Percentiles rank a stretch among this genome's conserved stretches.
These are phyloP conservation scores for Collybia sordida DNA, from an alignment of 768 basidiomycete species.

Conservation along the genomic window DNA sequence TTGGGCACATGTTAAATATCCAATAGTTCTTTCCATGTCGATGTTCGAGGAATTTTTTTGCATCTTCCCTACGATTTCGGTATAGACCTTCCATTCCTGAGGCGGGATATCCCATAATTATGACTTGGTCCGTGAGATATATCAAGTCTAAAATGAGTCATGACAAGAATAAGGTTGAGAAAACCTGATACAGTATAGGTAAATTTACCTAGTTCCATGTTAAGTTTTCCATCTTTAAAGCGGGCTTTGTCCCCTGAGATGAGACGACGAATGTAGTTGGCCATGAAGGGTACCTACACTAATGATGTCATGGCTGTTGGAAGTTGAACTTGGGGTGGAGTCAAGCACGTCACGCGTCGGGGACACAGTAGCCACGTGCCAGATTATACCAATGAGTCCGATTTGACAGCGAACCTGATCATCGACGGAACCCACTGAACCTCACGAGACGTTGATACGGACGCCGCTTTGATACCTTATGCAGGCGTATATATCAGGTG, in stretches of 20 bases:
- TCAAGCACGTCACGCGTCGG: too few species aligned
- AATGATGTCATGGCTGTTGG: too few species aligned
- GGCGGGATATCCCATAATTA: slow-evolving; percentile 86
- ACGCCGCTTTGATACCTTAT: too few species aligned
- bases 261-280: slow-evolving; percentile 65
- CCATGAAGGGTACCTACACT: slow-evolving; percentile 37
- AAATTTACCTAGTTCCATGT: slow-evolving; percentile 63
- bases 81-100: slow-evolving; percentile 77
- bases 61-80: slow-evolving; percentile 76
- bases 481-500: too few species aligned
- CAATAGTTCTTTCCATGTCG: slow-evolving; percentile 78
- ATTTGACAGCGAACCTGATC: too few species aligned
- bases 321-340: too few species aligned
- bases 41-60: slow-evolving; percentile 69
- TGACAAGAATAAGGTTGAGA: neutral
- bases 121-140: slow-evolving; percentile 72
- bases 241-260: slow-evolving; percentile 85
- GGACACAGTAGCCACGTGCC: too few species aligned
- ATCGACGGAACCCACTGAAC: too few species aligned
- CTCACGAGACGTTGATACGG: too few species aligned
- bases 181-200: neutral
- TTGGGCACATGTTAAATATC: slow-evolving; percentile 88
- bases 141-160: slow-evolving; percentile 52
- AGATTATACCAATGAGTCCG: neutral
- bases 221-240: slow-evolving; percentile 64